A percentile compares a stretch with the other conserved stretches of the same genome.
Evolutionary conservation across 2,329 filamentous ascomycete species (phyloP).

Genomic region (Penicillium sp.): DNA sequence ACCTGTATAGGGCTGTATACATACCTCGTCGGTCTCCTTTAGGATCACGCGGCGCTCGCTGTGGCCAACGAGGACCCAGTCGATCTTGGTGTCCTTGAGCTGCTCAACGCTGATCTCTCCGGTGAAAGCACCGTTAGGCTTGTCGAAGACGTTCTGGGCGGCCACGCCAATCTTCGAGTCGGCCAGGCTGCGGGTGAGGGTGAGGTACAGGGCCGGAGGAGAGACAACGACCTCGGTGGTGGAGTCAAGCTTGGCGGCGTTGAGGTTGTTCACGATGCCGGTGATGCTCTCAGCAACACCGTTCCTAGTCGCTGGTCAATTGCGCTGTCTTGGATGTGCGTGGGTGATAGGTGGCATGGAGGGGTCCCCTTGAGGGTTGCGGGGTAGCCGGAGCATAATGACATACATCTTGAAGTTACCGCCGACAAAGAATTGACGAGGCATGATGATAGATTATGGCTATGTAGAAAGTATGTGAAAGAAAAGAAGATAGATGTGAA

Average conservation of each 20-base stretch:
- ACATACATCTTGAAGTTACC: constrained; percentile 99
- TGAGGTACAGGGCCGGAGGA: constrained; percentile 85
- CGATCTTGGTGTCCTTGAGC: constrained; percentile 82
- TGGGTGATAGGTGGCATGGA: constrained; percentile 27
- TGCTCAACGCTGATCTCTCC: constrained; percentile 93
- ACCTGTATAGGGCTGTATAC: constrained; percentile 13
- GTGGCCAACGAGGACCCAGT: constrained; percentile 91
- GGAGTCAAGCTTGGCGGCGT: constrained; percentile 67
- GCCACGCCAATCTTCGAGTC: constrained; percentile 76
- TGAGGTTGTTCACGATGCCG: constrained; percentile 84
- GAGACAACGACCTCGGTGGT: constrained; percentile 85
- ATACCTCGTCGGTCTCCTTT: constrained; percentile 71
- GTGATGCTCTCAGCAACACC: constrained; percentile 86
- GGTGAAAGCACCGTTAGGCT: constrained; percentile 94
- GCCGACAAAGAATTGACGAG: constrained; percentile 95
- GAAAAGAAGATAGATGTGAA: constrained; percentile 12
- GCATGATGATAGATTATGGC: constrained; percentile 62
- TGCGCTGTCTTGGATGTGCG: constrained; percentile 12
- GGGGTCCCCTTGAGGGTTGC: constrained; percentile 26
- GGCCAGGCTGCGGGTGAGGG: constrained; percentile 76
- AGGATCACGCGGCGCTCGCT: constrained; percentile 90
- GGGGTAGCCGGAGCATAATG: constrained; percentile 22
- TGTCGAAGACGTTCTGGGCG: constrained; percentile 96
- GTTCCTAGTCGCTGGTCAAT: constrained; percentile 63
- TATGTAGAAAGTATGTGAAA: constrained; percentile 6